Conservation (phyloP, 768 basidiomycete genomes). For the Lactifluus hygrophoroides region DNA sequence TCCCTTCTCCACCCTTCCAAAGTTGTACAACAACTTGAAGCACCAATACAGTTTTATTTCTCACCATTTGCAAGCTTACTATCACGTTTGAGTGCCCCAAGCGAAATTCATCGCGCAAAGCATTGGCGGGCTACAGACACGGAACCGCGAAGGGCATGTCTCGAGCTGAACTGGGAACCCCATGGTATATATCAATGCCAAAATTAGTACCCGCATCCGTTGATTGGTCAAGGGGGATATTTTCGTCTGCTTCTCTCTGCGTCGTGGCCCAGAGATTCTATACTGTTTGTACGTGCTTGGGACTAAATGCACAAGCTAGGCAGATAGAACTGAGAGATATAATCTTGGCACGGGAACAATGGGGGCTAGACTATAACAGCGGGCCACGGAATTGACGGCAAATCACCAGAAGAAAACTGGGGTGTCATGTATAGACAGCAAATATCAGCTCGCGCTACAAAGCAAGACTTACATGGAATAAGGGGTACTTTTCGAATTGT, state of each 20-base stretch:
- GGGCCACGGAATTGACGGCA: not conserved
- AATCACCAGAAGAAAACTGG: not conserved
- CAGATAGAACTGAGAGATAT: not conserved
- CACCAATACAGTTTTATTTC: no score
- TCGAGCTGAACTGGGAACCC: not conserved
- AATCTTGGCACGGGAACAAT: not conserved
- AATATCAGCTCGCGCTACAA: not conserved
- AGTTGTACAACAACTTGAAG: no score
- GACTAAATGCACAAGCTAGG: no score
- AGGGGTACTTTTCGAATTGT: not conserved
- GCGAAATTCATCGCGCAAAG: not conserved
- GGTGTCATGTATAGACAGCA: not conserved
- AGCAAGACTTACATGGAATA: not conserved
- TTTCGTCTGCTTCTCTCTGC: not conserved
- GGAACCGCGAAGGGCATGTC: not conserved
- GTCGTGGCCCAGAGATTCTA: not conserved
- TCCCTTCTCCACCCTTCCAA: not conserved
- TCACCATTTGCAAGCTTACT: not conserved
- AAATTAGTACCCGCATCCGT: not conserved
- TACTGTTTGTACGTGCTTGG: not conserved
- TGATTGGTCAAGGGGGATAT: not conserved
- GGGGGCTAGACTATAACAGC: not conserved
- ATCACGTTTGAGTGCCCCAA: not conserved
- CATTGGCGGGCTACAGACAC: not conserved
- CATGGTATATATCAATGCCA: not conserved